Base-by-base conservation (phyloP, 306 rosid species). In the Gastrolobium villosum region DNA sequence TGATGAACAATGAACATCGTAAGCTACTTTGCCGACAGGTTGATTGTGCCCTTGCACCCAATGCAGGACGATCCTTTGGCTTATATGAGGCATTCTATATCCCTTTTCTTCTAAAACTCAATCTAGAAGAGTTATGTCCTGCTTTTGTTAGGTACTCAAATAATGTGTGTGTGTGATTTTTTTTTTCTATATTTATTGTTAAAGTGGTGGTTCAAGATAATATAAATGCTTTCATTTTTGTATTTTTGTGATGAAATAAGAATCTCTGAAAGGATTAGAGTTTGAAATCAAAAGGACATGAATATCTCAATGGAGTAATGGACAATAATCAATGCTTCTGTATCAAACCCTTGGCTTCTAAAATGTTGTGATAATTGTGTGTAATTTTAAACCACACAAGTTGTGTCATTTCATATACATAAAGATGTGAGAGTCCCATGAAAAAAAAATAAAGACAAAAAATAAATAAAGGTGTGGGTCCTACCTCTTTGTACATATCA, bases 1-100 rank as follows among this genome's bases (percentile, higher is more conserved):
- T 11, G 34, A 50, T 50, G 56, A 14, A 13, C 8, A 41, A 32
- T 1, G 55, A 62, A 43, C 36, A 39, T 52, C 10, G 4, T 26
- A 55, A 65, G 52, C 54, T 55, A 57, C 45, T 32, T 36, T 68
- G 45, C 79, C 79, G 84, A 85, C 88, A 81, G 44, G 63, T 68
- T 81, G 81, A 68, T 54, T 31, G 81, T 20, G 79, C 60, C 75
- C 31, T 74, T 59, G 69, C 45, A 81, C 59, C 78, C 66, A 35
- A 84, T 40, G 7, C 7, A 54, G 52, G 8, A 41, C 7, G 37
- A 56, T 52, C 39, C 59, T 52, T 78, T 55, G 48, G 75, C 76
- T 30, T 54, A 20, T 49, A 46, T 71, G 30, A 44, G 5, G 35
- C 61, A 69, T 68, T 46, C 41, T 20, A 6, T n/a, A 30, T 5